These are phyloP conservation scores for Pyrenula massariospora DNA, from an alignment of 495 filamentous ascomycete species.

Conservation along the genomic window DNA sequence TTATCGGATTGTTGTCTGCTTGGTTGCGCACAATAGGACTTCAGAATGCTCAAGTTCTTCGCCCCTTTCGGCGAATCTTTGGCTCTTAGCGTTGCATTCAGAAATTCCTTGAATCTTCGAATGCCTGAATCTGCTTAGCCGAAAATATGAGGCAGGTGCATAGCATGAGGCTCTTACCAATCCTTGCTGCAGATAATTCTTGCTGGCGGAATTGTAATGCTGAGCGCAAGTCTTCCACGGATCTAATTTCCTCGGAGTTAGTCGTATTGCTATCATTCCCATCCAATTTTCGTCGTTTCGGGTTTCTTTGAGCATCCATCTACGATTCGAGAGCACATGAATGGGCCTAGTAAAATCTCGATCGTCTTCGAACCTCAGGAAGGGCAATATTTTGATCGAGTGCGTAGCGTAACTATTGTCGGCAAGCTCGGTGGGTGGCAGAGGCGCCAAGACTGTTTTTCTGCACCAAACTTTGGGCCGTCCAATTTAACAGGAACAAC, in stretches of 20 bases:
- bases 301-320: neutral
- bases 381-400: too few species aligned
- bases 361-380: too few species aligned
- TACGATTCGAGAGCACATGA: too few species aligned
- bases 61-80: conserved; percentile 34
- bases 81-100: conserved; percentile 48
- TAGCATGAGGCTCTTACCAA: conserved; percentile 1
- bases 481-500: too few species aligned
- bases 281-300: neutral
- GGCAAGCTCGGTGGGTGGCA: too few species aligned
- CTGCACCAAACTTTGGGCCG: too few species aligned
- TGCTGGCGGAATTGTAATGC: neutral
- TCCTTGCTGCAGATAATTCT: neutral
- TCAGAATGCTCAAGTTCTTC: conserved; percentile 48
- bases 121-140: conserved; percentile 39
- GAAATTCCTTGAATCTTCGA: conserved; percentile 63
- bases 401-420: too few species aligned
- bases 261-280: neutral
- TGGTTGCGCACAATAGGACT: conserved; percentile 53
- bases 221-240: neutral
- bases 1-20: conserved; percentile 8
- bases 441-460: too few species aligned
- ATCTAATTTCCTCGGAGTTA: neutral
- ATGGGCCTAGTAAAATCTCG: too few species aligned
- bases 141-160: neutral